Evolutionary conservation across 495 filamentous ascomycete species (phyloP).

Genomic region (Penicillium antarcticum): DNA sequence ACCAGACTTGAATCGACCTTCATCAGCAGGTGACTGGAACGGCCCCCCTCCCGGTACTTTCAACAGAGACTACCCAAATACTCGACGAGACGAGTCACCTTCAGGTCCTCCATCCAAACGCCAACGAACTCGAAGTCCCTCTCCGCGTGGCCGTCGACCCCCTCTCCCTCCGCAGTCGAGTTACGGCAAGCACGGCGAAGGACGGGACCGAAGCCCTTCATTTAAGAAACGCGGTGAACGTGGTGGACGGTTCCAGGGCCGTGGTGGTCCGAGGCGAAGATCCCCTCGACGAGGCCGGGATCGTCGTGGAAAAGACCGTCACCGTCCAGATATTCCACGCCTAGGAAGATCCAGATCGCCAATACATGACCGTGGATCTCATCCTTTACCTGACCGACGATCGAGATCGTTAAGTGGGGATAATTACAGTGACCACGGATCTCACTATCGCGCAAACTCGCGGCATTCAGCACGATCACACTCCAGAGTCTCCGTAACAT

Average conservation of each 20-base stretch:
- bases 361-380: constrained; percentile 24
- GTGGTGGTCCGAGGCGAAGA: constrained; percentile 30
- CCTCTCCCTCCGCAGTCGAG: constrained; percentile 21
- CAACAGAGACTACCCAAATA: constrained; percentile 19
- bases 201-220: constrained; percentile 30
- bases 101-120: constrained; percentile 37
- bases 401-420: constrained; percentile 26
- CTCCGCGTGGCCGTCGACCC: constrained; percentile 28
- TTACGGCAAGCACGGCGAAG: constrained; percentile 24
- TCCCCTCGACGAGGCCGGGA: constrained; percentile 36
- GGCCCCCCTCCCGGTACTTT: constrained; percentile 10
- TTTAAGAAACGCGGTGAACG: constrained; percentile 28
- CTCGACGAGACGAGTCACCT: constrained; percentile 32
- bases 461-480: constrained; percentile 33
- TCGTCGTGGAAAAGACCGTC: constrained; percentile 30
- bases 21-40: constrained; percentile 19
- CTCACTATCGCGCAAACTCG: constrained; percentile 32
- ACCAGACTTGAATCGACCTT: constrained; percentile 6
- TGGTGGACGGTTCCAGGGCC: constrained; percentile 33
- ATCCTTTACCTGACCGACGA: constrained; percentile 27
- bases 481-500: constrained; percentile 31
- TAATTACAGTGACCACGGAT: constrained; percentile 27
- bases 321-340: constrained; percentile 20
- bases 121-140: constrained; percentile 47
- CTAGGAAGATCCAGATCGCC: constrained; percentile 31